A percentile compares a stretch with the other conserved stretches of the same genome.
phyloP scores from a whole-genome alignment of 495 filamentous ascomycete genomes.

The Haplographium delicatum region DNA sequence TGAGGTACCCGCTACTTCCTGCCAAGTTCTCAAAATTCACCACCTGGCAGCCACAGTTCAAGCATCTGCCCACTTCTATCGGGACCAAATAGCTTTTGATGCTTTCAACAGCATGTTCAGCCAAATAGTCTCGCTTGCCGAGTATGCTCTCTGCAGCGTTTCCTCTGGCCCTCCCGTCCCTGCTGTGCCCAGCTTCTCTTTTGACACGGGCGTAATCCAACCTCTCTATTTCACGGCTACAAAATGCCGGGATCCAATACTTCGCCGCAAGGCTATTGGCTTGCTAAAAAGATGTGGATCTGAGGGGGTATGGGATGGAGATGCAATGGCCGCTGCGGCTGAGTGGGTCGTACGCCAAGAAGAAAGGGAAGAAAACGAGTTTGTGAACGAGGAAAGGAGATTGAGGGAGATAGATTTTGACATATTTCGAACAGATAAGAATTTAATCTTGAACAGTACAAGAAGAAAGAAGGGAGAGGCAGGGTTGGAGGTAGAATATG shows the following conservation, averaged over 20 bases:
- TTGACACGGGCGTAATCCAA: not conserved
- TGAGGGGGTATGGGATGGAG: not conserved
- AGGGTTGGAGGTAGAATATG: no score
- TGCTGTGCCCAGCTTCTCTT: not conserved
- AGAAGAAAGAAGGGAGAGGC: no score
- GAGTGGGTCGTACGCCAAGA: not conserved
- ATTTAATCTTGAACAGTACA: no score
- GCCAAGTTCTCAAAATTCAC: not conserved
- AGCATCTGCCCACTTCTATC: not conserved
- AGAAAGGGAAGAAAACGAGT: not conserved
- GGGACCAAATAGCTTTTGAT: not conserved
- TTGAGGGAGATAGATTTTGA: no score
- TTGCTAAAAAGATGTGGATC: not conserved
- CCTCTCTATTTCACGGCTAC: not conserved
- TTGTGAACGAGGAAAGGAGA: no score
- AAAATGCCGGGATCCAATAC: not conserved
- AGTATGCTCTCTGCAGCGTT: not conserved
- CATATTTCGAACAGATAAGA: no score
- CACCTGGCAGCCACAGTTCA: not conserved
- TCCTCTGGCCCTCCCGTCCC: not conserved
- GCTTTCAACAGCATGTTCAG: not conserved
- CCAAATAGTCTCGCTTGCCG: not conserved
- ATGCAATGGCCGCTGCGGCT: not conserved
- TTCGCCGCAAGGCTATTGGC: not conserved
- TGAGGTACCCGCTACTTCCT: no score